A percentile compares a stretch with the other conserved stretches of the same genome.
These are phyloP conservation scores for Oidiodendron maius DNA, from an alignment of 495 filamentous ascomycete species.

Conservation along the genomic window DNA sequence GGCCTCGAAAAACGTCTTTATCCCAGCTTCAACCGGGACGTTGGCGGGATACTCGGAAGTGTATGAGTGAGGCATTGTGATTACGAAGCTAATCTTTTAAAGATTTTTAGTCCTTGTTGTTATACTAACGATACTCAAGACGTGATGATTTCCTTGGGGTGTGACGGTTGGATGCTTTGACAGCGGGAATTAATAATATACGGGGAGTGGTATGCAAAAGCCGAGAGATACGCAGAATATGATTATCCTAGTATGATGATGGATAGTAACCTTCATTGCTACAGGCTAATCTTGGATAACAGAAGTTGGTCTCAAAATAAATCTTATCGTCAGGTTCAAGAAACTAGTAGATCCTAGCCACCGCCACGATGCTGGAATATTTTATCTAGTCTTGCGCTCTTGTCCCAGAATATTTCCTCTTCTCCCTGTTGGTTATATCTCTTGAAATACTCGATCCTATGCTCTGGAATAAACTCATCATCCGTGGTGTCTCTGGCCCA, in stretches of 20 bases:
- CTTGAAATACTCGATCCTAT: constrained; percentile 22
- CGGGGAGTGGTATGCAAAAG: too few species aligned
- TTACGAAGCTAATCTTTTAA: too few species aligned
- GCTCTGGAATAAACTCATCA: constrained; percentile 22
- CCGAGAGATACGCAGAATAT: too few species aligned
- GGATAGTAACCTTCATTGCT: not conserved
- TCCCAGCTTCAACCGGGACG: constrained; percentile 18
- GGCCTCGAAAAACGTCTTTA: constrained; percentile 44
- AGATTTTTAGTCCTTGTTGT: too few species aligned
- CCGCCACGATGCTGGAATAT: constrained; percentile 8
- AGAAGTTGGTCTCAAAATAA: too few species aligned
- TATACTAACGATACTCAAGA: too few species aligned
- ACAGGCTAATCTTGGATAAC: too few species aligned
- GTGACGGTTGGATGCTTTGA: too few species aligned
- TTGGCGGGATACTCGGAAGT: constrained; percentile 23
- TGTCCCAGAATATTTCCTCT: constrained; percentile 16
- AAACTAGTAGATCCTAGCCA: not conserved
- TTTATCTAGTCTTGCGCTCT: constrained; percentile 8
- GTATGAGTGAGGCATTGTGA: constrained; percentile 16
- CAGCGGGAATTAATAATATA: too few species aligned
- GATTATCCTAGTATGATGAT: not conserved
- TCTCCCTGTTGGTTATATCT: not conserved
- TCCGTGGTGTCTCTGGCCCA: constrained; percentile 19
- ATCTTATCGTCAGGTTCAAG: too few species aligned
- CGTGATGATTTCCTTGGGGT: too few species aligned